Evolutionary conservation across 106 monocot genomes (phyloP), one percentile per base, ranked within the genome.

Genomic region (Dendrobium chrysotoxum): DNA sequence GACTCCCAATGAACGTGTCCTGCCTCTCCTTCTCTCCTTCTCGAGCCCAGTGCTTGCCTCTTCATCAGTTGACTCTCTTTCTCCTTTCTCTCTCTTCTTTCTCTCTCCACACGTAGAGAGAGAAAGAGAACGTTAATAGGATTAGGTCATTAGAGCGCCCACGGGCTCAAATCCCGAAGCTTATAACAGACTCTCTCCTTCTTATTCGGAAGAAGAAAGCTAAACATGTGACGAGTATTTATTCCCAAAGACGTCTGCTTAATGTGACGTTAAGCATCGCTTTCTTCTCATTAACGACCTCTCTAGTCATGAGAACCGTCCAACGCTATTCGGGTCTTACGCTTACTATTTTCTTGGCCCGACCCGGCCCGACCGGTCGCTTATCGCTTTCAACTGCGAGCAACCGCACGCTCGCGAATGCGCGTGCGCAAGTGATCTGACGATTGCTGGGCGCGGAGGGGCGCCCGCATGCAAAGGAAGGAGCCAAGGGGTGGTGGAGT

Each of bases 1-100:
- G 64, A 25, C 64, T 65, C 64, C 64, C 64, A 26, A 65, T 65
- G 11, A 65, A 26, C 64, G 64, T 65, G 64, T 23, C 64, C 23
- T 65, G 25, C 64, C 5, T 23, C 25, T 23, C 64, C 26, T 23
- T 65, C 64, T 35, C 26, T 65, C 26, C 64, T 65, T 6, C 64
- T 65, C 64, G 64, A 65, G 64, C 64, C 64, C 64, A 65, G 64
- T 23, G 64, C 64, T 50, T 65, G 64, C 64, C 64, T 26, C 64
- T 11, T 65, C 64, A 65, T 23, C 25, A 65, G 64, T 65, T 65
- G 64, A 65, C 64, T 65, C 64, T 65, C 50, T 50, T 50, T 50
- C 50, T 50, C 13, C 50, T 50, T 50, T 50, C 50, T 12, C 13
- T 46, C 46, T 46, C 23, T n/a, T 1, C 61, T 65, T 4, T 57